A percentile compares a stretch with the other conserved stretches of the same genome.
These are phyloP conservation scores for Dactylellina cionopaga DNA, from an alignment of 2,329 filamentous ascomycete genomes.

Conservation along the genomic window DNA sequence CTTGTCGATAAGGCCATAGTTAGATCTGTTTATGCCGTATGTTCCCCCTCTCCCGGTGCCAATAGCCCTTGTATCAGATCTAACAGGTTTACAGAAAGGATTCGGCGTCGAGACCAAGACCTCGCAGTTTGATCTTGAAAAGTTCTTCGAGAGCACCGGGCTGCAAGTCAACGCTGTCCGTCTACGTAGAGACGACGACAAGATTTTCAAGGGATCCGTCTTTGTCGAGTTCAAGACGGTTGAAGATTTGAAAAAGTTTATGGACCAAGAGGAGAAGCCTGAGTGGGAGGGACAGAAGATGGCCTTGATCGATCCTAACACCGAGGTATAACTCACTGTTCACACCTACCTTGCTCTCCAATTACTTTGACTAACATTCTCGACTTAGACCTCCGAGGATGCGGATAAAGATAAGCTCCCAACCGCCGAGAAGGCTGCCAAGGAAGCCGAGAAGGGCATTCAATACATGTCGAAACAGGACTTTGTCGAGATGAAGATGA, in stretches of 20 bases:
- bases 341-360: neutral
- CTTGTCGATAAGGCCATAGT: conserved; percentile 74
- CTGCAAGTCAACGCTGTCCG: conserved; percentile 79
- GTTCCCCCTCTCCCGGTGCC: neutral
- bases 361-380: neutral
- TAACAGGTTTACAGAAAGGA: conserved; percentile 72
- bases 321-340: conserved; percentile 7
- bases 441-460: conserved; percentile 38
- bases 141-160: conserved; percentile 85
- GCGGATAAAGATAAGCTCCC: conserved; percentile 29
- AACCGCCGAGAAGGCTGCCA: conserved; percentile 37
- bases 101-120: conserved; percentile 85
- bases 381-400: neutral
- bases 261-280: conserved; percentile 81
- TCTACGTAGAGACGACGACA: conserved; percentile 78
- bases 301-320: conserved; percentile 68
- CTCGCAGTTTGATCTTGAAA: conserved; percentile 93
- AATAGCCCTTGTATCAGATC: neutral
- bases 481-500: conserved; percentile 81
- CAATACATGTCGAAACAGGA: conserved; percentile 79
- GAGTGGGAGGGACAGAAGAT: conserved; percentile 79
- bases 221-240: conserved; percentile 90
- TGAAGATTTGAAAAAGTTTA: conserved; percentile 81
- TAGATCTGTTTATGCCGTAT: conserved; percentile 78
- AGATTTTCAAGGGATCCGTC: conserved; percentile 92